A percentile compares a stretch with the other conserved stretches of the same genome.
These are phyloP conservation scores for Xanthoceras sorbifolium DNA, from an alignment of 345 rosid species.

Conservation along the genomic window DNA sequence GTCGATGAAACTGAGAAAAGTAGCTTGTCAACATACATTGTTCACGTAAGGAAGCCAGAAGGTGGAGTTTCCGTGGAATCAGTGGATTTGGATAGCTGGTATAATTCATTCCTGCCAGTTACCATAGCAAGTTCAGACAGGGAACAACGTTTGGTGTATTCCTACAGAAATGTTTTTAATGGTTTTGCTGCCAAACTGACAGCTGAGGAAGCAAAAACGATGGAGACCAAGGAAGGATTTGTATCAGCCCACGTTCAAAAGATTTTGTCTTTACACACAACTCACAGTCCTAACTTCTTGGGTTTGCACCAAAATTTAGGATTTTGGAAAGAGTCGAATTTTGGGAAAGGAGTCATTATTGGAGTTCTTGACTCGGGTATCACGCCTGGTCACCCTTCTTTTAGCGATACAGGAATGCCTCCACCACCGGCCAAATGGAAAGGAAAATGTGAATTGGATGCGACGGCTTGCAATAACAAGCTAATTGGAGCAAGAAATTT, in stretches of 20 bases:
- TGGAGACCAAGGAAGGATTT: slow-evolving; percentile 44
- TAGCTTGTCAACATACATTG: slow-evolving; percentile 34
- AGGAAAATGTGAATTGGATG: slow-evolving; percentile 49
- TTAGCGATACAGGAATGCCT: slow-evolving; percentile 40
- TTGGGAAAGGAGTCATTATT: slow-evolving; percentile 52
- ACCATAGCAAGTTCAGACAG: slow-evolving; percentile 16
- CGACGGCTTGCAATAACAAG: slow-evolving; percentile 50
- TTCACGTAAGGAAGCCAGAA: slow-evolving; percentile 30
- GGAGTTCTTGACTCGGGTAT: slow-evolving; percentile 59
- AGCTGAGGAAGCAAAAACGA: slow-evolving; percentile 41
- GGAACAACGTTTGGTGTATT: slow-evolving; percentile 32
- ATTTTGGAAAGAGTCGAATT: slow-evolving; percentile 42
- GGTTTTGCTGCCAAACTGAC: slow-evolving; percentile 65
- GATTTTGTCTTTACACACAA: slow-evolving; percentile 42
- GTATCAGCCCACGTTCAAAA: slow-evolving; percentile 38
- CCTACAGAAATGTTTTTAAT: slow-evolving; percentile 39
- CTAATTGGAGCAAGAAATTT: slow-evolving; percentile 61
- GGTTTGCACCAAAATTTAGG: slow-evolving; percentile 44
- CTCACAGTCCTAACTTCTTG: slow-evolving; percentile 51
- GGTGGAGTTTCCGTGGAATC: neutral
- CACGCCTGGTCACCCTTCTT: slow-evolving; percentile 55
- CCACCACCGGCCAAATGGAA: slow-evolving; percentile 56
- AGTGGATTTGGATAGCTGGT: slow-evolving; percentile 28
- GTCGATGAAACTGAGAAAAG: neutral
- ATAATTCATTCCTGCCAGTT: slow-evolving; percentile 39